phyloP scores from a whole-genome alignment of 2,329 filamentous ascomycete genomes.

The Thielaviopsis populi region DNA sequence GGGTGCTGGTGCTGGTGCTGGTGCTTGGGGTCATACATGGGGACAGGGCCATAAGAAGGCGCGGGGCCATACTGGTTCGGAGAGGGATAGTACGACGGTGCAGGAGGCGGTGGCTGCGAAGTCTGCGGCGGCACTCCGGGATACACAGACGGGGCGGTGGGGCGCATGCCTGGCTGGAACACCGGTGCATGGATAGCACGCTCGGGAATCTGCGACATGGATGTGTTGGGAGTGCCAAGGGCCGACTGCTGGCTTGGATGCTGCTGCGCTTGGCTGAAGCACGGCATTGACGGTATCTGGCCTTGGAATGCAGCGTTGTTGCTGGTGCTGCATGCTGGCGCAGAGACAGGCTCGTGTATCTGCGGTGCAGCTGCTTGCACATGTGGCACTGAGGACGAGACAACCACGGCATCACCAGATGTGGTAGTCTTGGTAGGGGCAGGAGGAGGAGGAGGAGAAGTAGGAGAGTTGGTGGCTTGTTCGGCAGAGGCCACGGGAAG shows the following conservation, averaged over 20 bases:
- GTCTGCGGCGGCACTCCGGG: conserved; percentile 30
- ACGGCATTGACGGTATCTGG: neutral
- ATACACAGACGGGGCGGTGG: conserved; percentile 38
- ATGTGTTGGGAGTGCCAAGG: neutral
- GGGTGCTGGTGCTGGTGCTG: conserved; percentile 29
- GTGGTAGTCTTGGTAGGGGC: neutral
- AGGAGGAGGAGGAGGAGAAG: neutral
- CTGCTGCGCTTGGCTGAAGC: neutral
- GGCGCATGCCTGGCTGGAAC: conserved; percentile 48
- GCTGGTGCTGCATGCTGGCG: conserved; percentile 37
- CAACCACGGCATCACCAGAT: conserved; percentile 3
- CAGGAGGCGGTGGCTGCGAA: neutral
- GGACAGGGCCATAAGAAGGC: neutral
- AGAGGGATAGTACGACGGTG: neutral
- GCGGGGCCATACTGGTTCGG: neutral
- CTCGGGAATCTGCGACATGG: conserved; percentile 82
- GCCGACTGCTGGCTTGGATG: neutral
- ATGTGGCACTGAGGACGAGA: neutral
- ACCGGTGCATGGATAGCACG: conserved; percentile 78
- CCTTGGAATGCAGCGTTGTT: neutral
- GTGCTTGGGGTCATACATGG: neutral
- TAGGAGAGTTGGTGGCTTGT: neutral
- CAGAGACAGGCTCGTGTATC: conserved; percentile 35
- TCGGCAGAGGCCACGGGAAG: neutral
- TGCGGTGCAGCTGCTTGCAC: conserved; percentile 30